Evolutionary conservation across 2,329 filamentous ascomycete genomes (phyloP).

Genomic region (Pseudocercospora ulei): DNA sequence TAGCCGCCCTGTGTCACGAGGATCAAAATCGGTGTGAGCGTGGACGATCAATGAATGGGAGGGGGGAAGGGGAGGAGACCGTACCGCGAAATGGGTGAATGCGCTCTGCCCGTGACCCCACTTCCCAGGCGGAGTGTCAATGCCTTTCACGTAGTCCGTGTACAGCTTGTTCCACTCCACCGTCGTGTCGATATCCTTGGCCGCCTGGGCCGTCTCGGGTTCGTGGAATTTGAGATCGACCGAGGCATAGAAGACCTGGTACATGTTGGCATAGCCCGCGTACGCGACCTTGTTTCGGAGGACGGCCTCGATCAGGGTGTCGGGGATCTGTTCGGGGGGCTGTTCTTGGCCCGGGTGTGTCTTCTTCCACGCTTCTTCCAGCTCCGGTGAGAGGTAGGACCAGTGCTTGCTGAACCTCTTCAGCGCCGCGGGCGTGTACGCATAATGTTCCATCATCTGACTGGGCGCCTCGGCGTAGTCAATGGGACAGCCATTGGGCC

Average conservation of each 20-base stretch:
- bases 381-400: constrained; percentile 11
- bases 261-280: not conserved
- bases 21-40: too few relatives aligned
- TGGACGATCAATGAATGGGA: not conserved
- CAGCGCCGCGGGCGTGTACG: constrained; percentile 7
- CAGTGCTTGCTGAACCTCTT: constrained; percentile 16
- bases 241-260: constrained; percentile 4
- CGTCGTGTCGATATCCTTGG: constrained; percentile 6
- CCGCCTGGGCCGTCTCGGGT: constrained; percentile 3
- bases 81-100: constrained; percentile 6
- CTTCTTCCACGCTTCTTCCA: constrained; percentile 7
- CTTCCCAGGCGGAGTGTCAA: not conserved
- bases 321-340: constrained; percentile 8
- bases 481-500: constrained; percentile 2
- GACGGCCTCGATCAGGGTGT: constrained; percentile 2
- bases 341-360: constrained; percentile 2
- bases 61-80: not conserved
- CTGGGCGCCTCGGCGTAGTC: constrained; percentile 12
- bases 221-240: constrained; percentile 8
- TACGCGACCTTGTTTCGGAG: constrained; percentile 1
- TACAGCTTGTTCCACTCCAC: not conserved
- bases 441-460: constrained; percentile 17
- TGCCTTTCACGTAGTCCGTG: not conserved
- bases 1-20: too few relatives aligned
- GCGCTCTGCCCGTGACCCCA: constrained; percentile 8